Evolutionary conservation across 306 rosid genomes (phyloP), one percentile per base, ranked within the genome.

Genomic region (Inga leiocalycina): DNA sequence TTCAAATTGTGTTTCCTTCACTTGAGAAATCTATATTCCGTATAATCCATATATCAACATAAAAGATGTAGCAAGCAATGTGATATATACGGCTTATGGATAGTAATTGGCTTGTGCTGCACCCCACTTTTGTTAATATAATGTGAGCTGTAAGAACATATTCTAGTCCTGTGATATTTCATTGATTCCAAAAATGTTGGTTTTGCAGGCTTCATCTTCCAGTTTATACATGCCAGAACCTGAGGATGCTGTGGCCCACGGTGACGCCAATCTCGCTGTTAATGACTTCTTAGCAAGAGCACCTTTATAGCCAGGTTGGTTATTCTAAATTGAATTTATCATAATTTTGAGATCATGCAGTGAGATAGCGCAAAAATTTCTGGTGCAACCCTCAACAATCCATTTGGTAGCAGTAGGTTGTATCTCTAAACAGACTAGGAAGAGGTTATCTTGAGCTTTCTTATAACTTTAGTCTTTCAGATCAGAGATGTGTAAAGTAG

Each of bases 221-320:
- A 87, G 81, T 82, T 91, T 97, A 16, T 91, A 54, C 76, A 88
- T 97, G 90, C 99, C 99, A 3, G 98, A 97, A 86, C 94, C 97
- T 0, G 99, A 94, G 70, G 98, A 94, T 72, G 99, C 94, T 1
- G 99, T 94, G 84, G 80, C 97, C 56, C 99, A 97, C 59, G 99
- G 99, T 72, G 99, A 97, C 51, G 90, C 97, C 73, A 91, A 86
- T 85, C 98, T 97, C 12, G 99, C 93, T 11, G 97, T 97, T 69
- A 90, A 97, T 65, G 99, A 97, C 76, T 97, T 97, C 84, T 88
- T 97, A 15, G 93, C 99, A 12, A 83, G 94, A 75, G 88, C 95
- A 79, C 59, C 88, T 35, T 90, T 86, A 43, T 91, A 91, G 82
- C 70, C 24, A 83, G 73, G 79, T 75, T 81, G 76, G 71, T 46